Evolutionary conservation across 768 basidiomycete species (phyloP).

Genomic region (Sarcodon sp.): DNA sequence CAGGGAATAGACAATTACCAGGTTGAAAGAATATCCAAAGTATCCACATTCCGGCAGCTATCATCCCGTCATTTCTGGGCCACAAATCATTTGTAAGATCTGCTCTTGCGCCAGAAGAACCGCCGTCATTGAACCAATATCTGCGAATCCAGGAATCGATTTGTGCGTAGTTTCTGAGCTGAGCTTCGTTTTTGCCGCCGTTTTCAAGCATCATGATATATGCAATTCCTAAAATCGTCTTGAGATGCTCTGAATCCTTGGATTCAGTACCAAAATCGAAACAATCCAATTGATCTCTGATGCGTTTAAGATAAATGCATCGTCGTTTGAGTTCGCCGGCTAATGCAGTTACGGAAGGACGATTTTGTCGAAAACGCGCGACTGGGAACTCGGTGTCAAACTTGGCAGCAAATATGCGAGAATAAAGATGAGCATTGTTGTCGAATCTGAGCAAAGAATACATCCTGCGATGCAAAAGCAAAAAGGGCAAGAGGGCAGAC

Average conservation of each 20-base stretch:
- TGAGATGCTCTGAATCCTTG: conserved; percentile 16
- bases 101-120: conserved; percentile 36
- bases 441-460: conserved; percentile 35
- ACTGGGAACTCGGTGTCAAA: conserved; percentile 47
- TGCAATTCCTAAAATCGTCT: conserved; percentile 48
- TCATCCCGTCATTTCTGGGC: conserved; percentile 39
- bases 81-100: conserved; percentile 34
- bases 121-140: conserved; percentile 52
- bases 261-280: conserved; percentile 7
- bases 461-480: conserved; percentile 34
- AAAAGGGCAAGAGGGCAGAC: conserved; percentile 39
- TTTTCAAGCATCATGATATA: conserved; percentile 78
- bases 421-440: conserved; percentile 58
- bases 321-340: conserved; percentile 56
- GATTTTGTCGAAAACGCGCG: conserved; percentile 33
- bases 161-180: conserved; percentile 55
- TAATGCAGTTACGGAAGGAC: conserved; percentile 28
- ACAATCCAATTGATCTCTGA: conserved; percentile 27
- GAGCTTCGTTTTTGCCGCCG: conserved; percentile 56
- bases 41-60: conserved; percentile 63
- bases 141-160: conserved; percentile 52
- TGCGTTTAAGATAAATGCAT: conserved; percentile 40
- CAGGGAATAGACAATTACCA: conserved; percentile 25
- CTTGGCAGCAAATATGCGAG: conserved; percentile 50
- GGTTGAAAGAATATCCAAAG: conserved; percentile 61